These are phyloP conservation scores for Aspergillus sergii DNA, from an alignment of 2,329 filamentous ascomycete genomes.

Conservation along the genomic window DNA sequence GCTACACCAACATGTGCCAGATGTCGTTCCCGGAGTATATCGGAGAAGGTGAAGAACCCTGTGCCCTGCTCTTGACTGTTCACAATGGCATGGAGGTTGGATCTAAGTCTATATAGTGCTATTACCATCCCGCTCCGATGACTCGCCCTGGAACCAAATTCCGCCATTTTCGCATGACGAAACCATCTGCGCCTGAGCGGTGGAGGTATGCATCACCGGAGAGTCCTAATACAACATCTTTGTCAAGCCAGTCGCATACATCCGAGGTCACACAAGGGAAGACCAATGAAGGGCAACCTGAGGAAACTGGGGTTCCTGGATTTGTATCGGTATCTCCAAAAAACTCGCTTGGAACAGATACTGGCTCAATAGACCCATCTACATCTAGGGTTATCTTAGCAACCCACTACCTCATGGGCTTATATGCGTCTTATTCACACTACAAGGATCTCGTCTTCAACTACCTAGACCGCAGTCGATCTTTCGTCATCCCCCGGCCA, in stretches of 20 bases:
- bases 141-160: background rate
- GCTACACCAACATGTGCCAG: slow-evolving; percentile 5
- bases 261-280: background rate
- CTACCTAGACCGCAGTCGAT: background rate
- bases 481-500: background rate
- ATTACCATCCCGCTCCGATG: background rate
- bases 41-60: background rate
- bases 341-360: background rate
- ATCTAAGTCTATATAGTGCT: background rate
- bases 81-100: background rate
- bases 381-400: background rate
- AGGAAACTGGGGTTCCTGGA: background rate
- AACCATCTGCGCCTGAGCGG: background rate
- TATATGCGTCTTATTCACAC: background rate
- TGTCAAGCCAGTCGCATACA: background rate
- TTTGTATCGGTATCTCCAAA: background rate
- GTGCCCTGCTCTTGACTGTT: background rate
- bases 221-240: background rate
- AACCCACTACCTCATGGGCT: background rate
- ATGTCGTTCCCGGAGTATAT: background rate
- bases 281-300: background rate
- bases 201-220: background rate
- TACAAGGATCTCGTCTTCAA: slow-evolving; percentile 6
- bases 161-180: background rate
- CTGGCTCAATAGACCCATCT: background rate